Base-by-base conservation (phyloP, 345 rosid species). In the Euphorbia pulcherrima region DNA sequence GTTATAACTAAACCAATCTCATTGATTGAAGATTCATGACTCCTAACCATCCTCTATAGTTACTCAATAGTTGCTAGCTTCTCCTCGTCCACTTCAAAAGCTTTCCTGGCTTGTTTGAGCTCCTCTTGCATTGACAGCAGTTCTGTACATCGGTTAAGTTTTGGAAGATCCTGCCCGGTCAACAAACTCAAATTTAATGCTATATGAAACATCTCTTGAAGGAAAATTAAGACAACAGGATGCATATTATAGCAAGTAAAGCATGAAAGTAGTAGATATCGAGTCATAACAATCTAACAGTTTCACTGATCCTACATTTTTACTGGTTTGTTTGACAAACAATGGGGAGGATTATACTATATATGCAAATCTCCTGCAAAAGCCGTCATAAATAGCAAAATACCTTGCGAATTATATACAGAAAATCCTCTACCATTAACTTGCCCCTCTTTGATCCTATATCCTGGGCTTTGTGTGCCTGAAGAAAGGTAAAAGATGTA, bases 381-480 rank as follows among this genome's bases (percentile, higher is more conserved):
- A 3, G 3, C 5, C 13, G 41, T 2, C 8, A 41, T n/a, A 33
- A 3, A 33, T 33, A 33, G 37, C 7, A 7, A 41, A 65, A 4
- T 78, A 90, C 97, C 99, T 94, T 94, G 75, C 92, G 90, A 64
- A 91, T 83, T 47, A 84, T 80, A 72, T 85, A 89, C 64, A 94
- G 78, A 74, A 89, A 91, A 83, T 94, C 96, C 80, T 88, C 99
- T 64, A 94, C 90, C 8, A 84, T 73, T 27, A 88, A 79, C 68
- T 90, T 94, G 70, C 92, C 96, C 70, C 96, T 82, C 73, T 87
- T 86, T 29, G 97, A 75, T 65, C 99, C 95, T 23, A 87, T 74
- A 57, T 91, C 99, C 71, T 88, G 97, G 26, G 96, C 95, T 78
- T 89, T 94, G 68, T 89, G 95, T 21, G 95, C 85, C 99, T 90